Conservation (phyloP, 2,329 filamentous ascomycete species). For the Botryotinia calthae region DNA sequence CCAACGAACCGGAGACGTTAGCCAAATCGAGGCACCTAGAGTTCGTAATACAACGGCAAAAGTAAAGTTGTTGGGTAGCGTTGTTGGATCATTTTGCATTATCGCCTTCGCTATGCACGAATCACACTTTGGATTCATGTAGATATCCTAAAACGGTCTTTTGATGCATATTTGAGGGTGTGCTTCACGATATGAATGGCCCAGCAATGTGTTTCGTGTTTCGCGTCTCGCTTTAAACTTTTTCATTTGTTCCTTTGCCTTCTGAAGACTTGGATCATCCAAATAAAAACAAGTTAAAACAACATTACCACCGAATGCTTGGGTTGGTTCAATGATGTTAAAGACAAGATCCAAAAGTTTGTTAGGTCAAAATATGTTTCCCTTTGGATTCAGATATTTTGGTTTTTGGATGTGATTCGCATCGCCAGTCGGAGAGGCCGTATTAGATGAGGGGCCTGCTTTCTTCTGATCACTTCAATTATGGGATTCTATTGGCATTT, state of each 20-base stretch:
- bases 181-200: conserved; percentile 32
- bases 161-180: conserved; percentile 29
- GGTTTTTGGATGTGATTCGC: conserved; percentile 18
- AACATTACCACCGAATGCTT: background rate
- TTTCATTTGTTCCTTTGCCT: background rate
- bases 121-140: conserved; percentile 7
- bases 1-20: conserved; percentile 1
- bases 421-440: conserved; percentile 26
- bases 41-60: conserved; percentile 1
- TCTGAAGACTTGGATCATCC: background rate
- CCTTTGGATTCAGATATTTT: conserved; percentile 21
- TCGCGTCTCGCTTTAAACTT: conserved; percentile 27
- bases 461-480: background rate
- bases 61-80: conserved; percentile 9
- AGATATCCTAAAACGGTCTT: background rate
- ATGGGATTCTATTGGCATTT: background rate
- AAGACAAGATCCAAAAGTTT: conserved; percentile 24
- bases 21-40: conserved; percentile 14
- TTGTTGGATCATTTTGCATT: conserved; percentile 14
- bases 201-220: conserved; percentile 27
- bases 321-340: conserved; percentile 10
- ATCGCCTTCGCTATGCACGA: conserved; percentile 11
- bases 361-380: conserved; percentile 15
- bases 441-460: conserved; percentile 16
- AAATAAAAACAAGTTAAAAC: conserved; percentile 1